These are phyloP conservation scores for Wallacemonas rigidus DNA, from an alignment of 208 protist genomes.

Conservation along the genomic window DNA sequence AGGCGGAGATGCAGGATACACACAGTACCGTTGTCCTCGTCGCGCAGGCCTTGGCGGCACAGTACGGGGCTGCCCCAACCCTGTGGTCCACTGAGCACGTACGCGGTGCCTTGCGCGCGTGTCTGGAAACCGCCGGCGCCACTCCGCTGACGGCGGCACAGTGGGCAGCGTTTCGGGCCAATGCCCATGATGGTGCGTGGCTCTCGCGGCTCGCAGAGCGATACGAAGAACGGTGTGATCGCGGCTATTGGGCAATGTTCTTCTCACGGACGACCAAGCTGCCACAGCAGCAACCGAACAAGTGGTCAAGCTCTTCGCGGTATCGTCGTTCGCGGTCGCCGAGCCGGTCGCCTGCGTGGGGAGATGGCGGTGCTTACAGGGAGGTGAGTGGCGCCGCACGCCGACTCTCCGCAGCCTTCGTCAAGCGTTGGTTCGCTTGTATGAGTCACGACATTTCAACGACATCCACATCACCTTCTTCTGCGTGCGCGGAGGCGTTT, in stretches of 20 bases:
- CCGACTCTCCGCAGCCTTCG: not conserved
- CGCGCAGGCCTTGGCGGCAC: not conserved
- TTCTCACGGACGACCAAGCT: not conserved
- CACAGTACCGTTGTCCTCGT: not conserved
- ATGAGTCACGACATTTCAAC: not conserved
- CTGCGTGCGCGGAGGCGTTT: too few relatives aligned
- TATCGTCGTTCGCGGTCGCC: conserved; percentile 8
- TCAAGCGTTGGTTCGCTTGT: not conserved
- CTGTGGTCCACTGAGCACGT: not conserved
- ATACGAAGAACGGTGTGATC: conserved; percentile 14
- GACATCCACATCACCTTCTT: too few relatives aligned
- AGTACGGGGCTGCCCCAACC: not conserved
- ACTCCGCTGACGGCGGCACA: not conserved
- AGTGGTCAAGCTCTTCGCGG: not conserved
- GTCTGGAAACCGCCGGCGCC: not conserved
- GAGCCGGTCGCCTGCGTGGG: not conserved
- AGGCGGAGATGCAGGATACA: not conserved
- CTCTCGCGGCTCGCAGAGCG: not conserved
- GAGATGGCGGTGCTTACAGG: not conserved
- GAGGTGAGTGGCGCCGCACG: not conserved
- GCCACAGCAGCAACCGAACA: too few relatives aligned
- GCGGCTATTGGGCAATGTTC: conserved; percentile 8
- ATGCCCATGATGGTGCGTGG: conserved; percentile 1
- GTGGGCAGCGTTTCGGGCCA: not conserved
- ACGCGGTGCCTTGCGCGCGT: not conserved